A percentile compares a stretch with the other conserved stretches of the same genome.
phyloP scores from a whole-genome alignment of 2,329 filamentous ascomycete genomes.

The Orbilia blumenaviensis region DNA sequence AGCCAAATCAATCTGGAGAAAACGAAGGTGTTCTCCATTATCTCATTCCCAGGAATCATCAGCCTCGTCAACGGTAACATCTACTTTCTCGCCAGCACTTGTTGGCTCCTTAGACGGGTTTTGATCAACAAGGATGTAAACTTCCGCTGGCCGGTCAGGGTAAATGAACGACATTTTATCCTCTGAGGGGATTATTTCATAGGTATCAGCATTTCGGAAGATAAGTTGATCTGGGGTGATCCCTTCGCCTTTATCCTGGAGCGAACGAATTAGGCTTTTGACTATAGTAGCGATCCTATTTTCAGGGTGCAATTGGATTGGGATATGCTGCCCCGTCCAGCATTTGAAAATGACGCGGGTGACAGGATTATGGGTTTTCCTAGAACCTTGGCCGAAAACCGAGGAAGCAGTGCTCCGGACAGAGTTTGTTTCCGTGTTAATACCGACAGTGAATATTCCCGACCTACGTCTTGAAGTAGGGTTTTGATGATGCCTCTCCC shows the following conservation, averaged over 20 bases:
- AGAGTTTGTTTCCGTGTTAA: background rate
- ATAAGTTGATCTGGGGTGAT: background rate
- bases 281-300: background rate
- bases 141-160: background rate
- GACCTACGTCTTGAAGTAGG: no score
- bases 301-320: slow-evolving; percentile 8
- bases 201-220: background rate
- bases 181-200: background rate
- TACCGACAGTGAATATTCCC: no score
- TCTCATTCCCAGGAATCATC: background rate
- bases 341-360: slow-evolving; percentile 19
- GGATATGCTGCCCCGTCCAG: slow-evolving; percentile 21
- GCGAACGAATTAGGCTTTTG: background rate
- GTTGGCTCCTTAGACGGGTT: no score
- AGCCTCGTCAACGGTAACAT: background rate
- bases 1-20: no score
- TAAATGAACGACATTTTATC: background rate
- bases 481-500: no score
- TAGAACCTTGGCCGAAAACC: background rate
- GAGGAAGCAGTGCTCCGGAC: background rate
- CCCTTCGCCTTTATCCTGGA: background rate
- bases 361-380: background rate
- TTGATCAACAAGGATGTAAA: no score
- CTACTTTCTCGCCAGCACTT: no score
- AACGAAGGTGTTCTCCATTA: background rate